Percentiles rank a stretch among this genome's conserved stretches.
Evolutionary conservation across 306 rosid genomes (phyloP).

Genomic region (Morella rubra): DNA sequence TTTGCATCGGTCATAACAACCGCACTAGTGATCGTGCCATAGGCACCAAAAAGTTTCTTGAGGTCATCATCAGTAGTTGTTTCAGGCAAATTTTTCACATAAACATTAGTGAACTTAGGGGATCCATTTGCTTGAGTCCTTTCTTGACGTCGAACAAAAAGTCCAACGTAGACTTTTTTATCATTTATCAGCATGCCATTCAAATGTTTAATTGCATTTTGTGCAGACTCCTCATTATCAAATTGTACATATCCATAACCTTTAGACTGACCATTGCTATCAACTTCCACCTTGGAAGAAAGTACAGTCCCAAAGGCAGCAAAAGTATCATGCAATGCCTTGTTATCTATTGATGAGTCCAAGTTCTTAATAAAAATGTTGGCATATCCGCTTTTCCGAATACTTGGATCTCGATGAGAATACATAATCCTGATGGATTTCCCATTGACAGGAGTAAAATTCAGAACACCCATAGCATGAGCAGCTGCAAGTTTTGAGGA

Average conservation of each 20-base stretch:
- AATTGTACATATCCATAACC: constrained; percentile 86
- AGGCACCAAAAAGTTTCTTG: constrained; percentile 43
- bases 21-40: constrained; percentile 69
- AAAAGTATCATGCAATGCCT: constrained; percentile 78
- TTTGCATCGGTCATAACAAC: constrained; percentile 54
- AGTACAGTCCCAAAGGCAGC: constrained; percentile 71
- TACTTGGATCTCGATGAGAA: constrained; percentile 83
- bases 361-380: constrained; percentile 79
- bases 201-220: constrained; percentile 55
- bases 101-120: constrained; percentile 68
- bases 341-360: constrained; percentile 72
- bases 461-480: constrained; percentile 54
- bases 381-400: constrained; percentile 71
- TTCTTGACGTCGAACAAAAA: constrained; percentile 58
- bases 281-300: constrained; percentile 80
- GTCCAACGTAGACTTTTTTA: constrained; percentile 65
- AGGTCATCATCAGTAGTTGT: constrained; percentile 53
- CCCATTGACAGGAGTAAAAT: constrained; percentile 63
- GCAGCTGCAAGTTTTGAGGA: constrained; percentile 49
- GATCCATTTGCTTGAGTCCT: constrained; percentile 49
- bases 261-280: constrained; percentile 62
- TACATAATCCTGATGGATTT: constrained; percentile 84
- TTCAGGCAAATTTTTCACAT: constrained; percentile 71
- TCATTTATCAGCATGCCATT: constrained; percentile 80
- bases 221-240: constrained; percentile 67